Percentiles rank a stretch among this genome's conserved stretches.
Evolutionary conservation across 805 yeast genomes (phyloP).

Genomic region (Metschnikowia henanensis): DNA sequence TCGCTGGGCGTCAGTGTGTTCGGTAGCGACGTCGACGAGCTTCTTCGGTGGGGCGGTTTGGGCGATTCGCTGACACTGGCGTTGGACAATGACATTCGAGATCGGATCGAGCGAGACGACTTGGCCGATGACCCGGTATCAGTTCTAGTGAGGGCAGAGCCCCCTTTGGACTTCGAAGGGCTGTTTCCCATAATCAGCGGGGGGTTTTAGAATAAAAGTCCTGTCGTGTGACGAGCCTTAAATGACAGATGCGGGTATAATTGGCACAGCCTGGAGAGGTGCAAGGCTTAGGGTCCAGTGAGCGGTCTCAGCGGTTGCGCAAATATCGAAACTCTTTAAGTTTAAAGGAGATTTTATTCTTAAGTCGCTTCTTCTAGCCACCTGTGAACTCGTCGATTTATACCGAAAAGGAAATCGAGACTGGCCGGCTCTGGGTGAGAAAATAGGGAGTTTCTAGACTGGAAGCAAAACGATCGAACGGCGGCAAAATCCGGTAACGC

Average conservation of each 20-base stretch:
- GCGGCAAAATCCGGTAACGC: too few species aligned
- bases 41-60: slow-evolving; percentile 30
- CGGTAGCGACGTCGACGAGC: slow-evolving; percentile 26
- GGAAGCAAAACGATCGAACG: too few species aligned
- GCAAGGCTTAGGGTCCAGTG: too few species aligned
- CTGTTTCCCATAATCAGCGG: slow-evolving; percentile 48
- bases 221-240: not conserved
- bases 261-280: not conserved
- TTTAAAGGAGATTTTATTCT: too few species aligned
- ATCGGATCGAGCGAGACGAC: slow-evolving; percentile 47
- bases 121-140: slow-evolving; percentile 54
- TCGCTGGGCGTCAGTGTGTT: slow-evolving; percentile 22
- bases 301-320: too few species aligned
- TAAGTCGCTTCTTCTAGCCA: too few species aligned
- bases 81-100: slow-evolving; percentile 28
- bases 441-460: too few species aligned
- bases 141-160: slow-evolving; percentile 50
- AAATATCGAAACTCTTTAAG: too few species aligned
- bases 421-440: too few species aligned
- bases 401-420: too few species aligned
- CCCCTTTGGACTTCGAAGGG: slow-evolving; percentile 43
- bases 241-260: not conserved
- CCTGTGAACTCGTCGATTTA: too few species aligned
- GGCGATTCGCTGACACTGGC: slow-evolving; percentile 29
- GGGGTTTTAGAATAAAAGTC: not conserved